phyloP scores from a whole-genome alignment of 1,284 basidiomycete species.

The Bjerkandera adusta region DNA sequence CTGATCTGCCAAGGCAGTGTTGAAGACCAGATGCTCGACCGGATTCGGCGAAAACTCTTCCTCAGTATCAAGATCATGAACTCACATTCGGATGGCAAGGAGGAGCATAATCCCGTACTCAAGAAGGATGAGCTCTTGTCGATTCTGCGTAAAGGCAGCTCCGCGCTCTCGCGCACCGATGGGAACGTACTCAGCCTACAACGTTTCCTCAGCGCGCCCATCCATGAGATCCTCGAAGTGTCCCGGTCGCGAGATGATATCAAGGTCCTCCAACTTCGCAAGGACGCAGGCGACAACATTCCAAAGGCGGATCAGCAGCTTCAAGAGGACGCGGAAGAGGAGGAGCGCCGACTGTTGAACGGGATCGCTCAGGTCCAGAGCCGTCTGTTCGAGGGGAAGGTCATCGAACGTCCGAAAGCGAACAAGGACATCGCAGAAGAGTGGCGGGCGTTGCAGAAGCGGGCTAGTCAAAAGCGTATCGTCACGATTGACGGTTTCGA shows the following conservation, averaged over 20 bases:
- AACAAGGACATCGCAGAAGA: conserved; percentile 43
- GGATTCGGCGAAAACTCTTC: conserved; percentile 61
- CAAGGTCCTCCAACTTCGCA: conserved; percentile 42
- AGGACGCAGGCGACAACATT: conserved; percentile 29
- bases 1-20: conserved; percentile 57
- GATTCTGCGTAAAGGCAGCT: conserved; percentile 54
- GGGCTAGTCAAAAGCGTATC: conserved; percentile 37
- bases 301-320: conserved; percentile 23
- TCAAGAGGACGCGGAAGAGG: conserved; percentile 49
- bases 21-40: conserved; percentile 66
- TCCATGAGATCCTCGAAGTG: conserved; percentile 41
- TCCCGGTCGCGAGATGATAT: conserved; percentile 39
- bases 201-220: conserved; percentile 40
- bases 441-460: conserved; percentile 45
- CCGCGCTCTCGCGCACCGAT: conserved; percentile 41
- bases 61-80: conserved; percentile 57
- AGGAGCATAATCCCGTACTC: conserved; percentile 29
- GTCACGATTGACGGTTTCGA: conserved; percentile 43
- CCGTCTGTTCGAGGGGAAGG: conserved; percentile 54
- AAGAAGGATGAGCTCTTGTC: conserved; percentile 48
- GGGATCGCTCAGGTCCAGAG: conserved; percentile 57
- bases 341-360: conserved; percentile 48
- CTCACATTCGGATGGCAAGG: conserved; percentile 18
- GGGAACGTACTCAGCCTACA: conserved; percentile 35
- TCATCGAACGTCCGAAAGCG: conserved; percentile 35